Evolutionary conservation across 2,329 filamentous ascomycete genomes (phyloP).

Genomic region (Fusarium incarnatum): DNA sequence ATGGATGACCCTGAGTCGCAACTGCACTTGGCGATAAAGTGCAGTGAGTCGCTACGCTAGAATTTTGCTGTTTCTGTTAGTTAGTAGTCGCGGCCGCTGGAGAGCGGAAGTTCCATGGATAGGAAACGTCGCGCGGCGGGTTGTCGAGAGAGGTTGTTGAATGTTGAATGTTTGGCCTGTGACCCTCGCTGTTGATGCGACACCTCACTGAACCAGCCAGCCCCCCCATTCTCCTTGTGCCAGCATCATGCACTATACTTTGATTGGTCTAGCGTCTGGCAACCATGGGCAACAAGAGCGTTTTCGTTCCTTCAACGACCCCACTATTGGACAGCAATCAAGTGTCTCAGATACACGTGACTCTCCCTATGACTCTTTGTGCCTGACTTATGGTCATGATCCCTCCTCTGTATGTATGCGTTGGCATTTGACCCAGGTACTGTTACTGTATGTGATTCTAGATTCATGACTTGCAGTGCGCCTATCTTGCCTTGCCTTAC

Average conservation of each 20-base stretch:
- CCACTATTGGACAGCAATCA: slow-evolving; percentile 43
- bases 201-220: slow-evolving; percentile 34
- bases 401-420: slow-evolving; percentile 7
- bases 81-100: slow-evolving; percentile 47
- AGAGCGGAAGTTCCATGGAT: slow-evolving; percentile 45
- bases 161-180: slow-evolving; percentile 44
- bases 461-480: slow-evolving; percentile 3
- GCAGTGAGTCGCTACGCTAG: slow-evolving; percentile 14
- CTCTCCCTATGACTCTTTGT: slow-evolving; percentile 28
- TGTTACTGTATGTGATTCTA: neutral
- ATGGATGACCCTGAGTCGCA: slow-evolving; percentile 28
- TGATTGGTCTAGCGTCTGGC: slow-evolving; percentile 42
- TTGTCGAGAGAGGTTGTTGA: slow-evolving; percentile 40
- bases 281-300: slow-evolving; percentile 50
- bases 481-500: neutral
- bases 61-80: slow-evolving; percentile 15
- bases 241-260: slow-evolving; percentile 38
- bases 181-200: slow-evolving; percentile 48
- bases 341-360: slow-evolving; percentile 41
- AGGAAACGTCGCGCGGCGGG: slow-evolving; percentile 42
- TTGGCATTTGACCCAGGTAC: slow-evolving; percentile 10
- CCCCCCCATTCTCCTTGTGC: slow-evolving; percentile 46
- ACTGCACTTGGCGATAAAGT: slow-evolving; percentile 30
- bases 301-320: slow-evolving; percentile 29
- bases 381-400: slow-evolving; percentile 19